Evolutionary conservation across 305 asterid species (phyloP).

Genomic region (Solanum hybrid): DNA sequence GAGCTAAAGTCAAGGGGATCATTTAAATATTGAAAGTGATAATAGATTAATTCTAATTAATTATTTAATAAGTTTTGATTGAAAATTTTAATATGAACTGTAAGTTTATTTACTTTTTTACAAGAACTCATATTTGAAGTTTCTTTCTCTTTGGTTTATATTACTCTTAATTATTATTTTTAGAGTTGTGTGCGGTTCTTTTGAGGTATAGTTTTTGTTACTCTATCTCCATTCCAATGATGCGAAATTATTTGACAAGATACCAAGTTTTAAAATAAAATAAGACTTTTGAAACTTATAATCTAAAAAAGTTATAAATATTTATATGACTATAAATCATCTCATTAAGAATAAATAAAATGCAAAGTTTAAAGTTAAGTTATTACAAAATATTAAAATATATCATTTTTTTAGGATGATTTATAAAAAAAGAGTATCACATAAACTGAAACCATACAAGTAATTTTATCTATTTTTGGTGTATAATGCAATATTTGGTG

Average conservation of each 20-base stretch:
- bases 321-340: background rate
- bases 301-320: background rate
- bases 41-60: background rate
- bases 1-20: background rate
- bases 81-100: background rate
- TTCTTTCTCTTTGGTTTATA: background rate
- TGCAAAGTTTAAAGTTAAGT: background rate
- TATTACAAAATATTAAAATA: background rate
- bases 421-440: background rate
- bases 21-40: background rate
- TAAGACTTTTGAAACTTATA: background rate
- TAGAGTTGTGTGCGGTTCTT: background rate
- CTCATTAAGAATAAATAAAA: background rate
- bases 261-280: background rate
- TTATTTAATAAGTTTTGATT: background rate
- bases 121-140: background rate
- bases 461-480: background rate
- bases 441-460: background rate
- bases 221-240: background rate
- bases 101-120: background rate
- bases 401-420: background rate
- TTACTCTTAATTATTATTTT: background rate
- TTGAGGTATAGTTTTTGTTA: background rate
- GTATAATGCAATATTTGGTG: background rate
- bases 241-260: background rate